A percentile compares a stretch with the other conserved stretches of the same genome.
phyloP scores from a whole-genome alignment of 2,329 filamentous ascomycete species.

The Monilinia polystroma region DNA sequence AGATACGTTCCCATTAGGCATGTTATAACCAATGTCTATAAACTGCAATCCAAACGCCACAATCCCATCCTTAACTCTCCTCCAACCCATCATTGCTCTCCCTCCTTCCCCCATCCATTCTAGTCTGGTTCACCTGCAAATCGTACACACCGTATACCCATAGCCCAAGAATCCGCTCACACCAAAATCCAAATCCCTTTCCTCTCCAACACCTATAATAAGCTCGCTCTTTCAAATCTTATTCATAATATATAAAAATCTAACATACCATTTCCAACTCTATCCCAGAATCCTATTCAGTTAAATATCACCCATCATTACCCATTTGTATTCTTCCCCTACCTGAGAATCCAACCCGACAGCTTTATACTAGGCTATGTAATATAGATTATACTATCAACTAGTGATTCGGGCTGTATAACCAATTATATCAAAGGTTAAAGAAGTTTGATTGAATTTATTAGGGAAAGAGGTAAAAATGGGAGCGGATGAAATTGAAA shows the following conservation, averaged over 20 bases:
- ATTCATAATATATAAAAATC: no score
- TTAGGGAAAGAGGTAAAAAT: neutral
- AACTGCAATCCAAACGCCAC: neutral
- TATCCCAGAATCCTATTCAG: no score
- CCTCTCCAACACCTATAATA: no score
- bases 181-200: no score
- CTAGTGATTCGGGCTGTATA: neutral
- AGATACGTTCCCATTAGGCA: slow-evolving; percentile 24
- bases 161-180: no score
- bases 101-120: neutral
- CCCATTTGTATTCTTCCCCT: neutral
- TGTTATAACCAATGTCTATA: neutral
- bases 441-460: neutral
- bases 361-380: neutral
- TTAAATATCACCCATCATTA: neutral
- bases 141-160: no score
- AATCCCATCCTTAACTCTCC: neutral
- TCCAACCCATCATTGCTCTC: no score
- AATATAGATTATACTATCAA: slow-evolving; percentile 2
- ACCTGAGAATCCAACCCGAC: neutral
- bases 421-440: neutral
- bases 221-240: no score
- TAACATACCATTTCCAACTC: no score
- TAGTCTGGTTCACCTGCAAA: no score
- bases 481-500: no score